Evolutionary conservation across 495 filamentous ascomycete species (phyloP), one percentile per base, ranked within the genome.

Genomic region (Aeminium ludgeri): DNA sequence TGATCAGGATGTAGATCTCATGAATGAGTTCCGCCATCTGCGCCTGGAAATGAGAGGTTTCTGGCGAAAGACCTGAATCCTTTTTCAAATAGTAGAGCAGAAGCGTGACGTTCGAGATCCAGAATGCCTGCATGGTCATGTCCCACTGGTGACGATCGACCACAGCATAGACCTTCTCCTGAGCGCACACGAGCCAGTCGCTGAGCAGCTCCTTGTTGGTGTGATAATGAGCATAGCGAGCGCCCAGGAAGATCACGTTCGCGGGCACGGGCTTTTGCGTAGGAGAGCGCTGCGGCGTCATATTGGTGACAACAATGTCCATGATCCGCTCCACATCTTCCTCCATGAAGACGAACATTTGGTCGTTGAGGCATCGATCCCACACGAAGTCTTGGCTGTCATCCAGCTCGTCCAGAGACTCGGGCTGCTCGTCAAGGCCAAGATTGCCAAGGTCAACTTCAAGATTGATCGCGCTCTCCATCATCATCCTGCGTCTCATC

Each of bases 311-410:
- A 53, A 95, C 76, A 34, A 99, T 85, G 51, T 93, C 82, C 38
- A 99, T 70, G 44, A 96, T 93, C 40, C 76, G 73, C 38, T 82
- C 77, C 34, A 99, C 62, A 45, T 96, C 91, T 52, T 72, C 73
- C 40, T 99, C 91, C 61, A 96, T 91, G 57, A 99, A 96, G 18
- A 99, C 89, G 52, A 99, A 99, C 89, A 99, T 99, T 55, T 99
- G 89, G 58, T 99, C 89, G 54, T 93, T 85, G 33, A 93, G 64
- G 61, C 89, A 99, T 54, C 78, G 69, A 52, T 83, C 80, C 89
- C 89, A 99, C n/a, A 94, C 76, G 49, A 99, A 99, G 43, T 96
- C 89, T 53, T 92, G 85, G 32, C 76, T 73, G 40, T 94, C 82
- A 53, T 94, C 85, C 15, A 84, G 61, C 27, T 95, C 87, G 45